phyloP scores from a whole-genome alignment of 768 basidiomycete genomes.

The Pilatotrama ljubarskyi region DNA sequence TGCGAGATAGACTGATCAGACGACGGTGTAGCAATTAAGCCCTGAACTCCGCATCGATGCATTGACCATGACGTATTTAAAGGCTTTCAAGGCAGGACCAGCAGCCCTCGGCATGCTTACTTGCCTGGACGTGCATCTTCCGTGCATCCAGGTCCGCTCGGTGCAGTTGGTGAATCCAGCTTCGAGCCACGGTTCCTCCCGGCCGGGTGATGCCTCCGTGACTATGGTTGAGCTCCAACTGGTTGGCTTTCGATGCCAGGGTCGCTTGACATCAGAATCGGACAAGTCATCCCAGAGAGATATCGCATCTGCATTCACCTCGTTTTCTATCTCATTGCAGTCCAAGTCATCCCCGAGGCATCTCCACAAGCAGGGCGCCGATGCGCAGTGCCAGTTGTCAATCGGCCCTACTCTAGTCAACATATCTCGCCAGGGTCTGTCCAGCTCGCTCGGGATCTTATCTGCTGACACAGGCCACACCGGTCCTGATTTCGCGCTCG shows the following conservation, averaged over 20 bases:
- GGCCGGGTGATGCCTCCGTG: constrained; percentile 20
- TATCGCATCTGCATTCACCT: background rate
- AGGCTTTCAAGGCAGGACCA: constrained; percentile 14
- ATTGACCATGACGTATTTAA: constrained; percentile 44
- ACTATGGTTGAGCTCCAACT: constrained; percentile 32
- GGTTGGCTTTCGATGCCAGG: background rate
- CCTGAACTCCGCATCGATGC: constrained; percentile 42
- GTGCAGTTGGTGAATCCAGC: constrained; percentile 32
- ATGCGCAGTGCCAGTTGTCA: constrained; percentile 17
- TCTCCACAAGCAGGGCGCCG: constrained; percentile 5
- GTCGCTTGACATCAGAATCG: background rate
- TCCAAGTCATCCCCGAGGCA: constrained; percentile 3
- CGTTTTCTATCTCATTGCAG: background rate
- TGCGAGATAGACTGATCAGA: background rate
- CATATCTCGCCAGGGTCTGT: constrained; percentile 6
- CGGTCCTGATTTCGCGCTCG: constrained; percentile 32
- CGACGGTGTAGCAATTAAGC: constrained; percentile 33
- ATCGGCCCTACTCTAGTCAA: constrained; percentile 8
- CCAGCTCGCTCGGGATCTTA: constrained; percentile 27
- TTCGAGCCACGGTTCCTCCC: background rate
- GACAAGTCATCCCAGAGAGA: background rate
- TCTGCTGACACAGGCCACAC: constrained; percentile 31
- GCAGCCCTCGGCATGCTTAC: constrained; percentile 3
- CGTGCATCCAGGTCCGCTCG: constrained; percentile 41
- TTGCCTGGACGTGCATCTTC: constrained; percentile 44